phyloP scores from a whole-genome alignment of 768 basidiomycete species.

The Candolleomyces eurysporus region DNA sequence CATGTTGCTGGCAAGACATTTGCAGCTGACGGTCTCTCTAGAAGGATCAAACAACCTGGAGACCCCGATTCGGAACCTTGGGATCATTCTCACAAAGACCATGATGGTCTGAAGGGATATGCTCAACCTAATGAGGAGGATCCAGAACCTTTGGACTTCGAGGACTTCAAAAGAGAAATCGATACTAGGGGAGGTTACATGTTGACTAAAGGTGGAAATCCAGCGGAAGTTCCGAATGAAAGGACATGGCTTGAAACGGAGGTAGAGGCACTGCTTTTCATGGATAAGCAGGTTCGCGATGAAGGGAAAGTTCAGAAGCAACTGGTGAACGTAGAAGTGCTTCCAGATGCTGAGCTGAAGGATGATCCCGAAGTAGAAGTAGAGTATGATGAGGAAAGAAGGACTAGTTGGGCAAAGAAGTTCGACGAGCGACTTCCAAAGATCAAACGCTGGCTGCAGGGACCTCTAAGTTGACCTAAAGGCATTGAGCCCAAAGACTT shows the following conservation, averaged over 20 bases:
- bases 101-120: conserved; percentile 1
- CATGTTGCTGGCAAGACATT: conserved; percentile 12
- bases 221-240: no score
- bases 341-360: not conserved
- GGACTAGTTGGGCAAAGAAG: not conserved
- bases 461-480: not conserved
- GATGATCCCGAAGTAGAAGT: conserved; percentile 2
- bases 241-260: no score
- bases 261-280: no score
- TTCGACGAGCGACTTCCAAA: not conserved
- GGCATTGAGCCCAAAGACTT: not conserved
- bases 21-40: conserved; percentile 20
- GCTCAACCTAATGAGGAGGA: not conserved
- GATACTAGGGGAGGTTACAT: conserved; percentile 3
- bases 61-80: conserved; percentile 1
- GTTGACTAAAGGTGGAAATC: no score
- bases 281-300: no score
- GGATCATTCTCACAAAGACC: not conserved
- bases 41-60: conserved; percentile 4
- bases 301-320: no score
- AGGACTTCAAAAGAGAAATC: conserved; percentile 3
- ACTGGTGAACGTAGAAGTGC: not conserved
- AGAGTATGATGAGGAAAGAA: not conserved
- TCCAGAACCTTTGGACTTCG: conserved; percentile 3
- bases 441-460: not conserved